Percentiles rank a stretch among this genome's conserved stretches.
Conservation (phyloP, 495 filamentous ascomycete species). For the Letharia columbiana region DNA sequence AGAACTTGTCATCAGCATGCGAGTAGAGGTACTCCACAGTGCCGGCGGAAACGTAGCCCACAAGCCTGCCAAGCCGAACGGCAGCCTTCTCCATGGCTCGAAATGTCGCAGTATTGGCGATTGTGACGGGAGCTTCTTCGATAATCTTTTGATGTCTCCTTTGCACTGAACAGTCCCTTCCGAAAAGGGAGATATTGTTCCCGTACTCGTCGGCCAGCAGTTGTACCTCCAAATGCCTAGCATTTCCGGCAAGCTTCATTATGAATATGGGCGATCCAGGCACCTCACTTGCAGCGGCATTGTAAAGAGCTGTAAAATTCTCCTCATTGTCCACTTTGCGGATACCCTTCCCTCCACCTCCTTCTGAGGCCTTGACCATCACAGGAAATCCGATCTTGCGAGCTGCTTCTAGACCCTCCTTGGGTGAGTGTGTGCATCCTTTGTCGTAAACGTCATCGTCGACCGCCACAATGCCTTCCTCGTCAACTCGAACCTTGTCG, state of each 20-base stretch:
- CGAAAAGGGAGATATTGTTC: slow-evolving; percentile 98
- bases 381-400: slow-evolving; percentile 92
- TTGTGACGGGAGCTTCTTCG: slow-evolving; percentile 95
- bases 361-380: slow-evolving; percentile 99
- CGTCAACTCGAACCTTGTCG: slow-evolving; percentile 66
- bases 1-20: slow-evolving; percentile 96
- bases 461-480: slow-evolving; percentile 85
- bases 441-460: slow-evolving; percentile 76
- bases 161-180: slow-evolving; percentile 97
- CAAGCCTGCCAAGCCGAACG: slow-evolving; percentile 83
- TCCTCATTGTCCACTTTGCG: slow-evolving; percentile 86
- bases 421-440: slow-evolving; percentile 78
- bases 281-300: slow-evolving; percentile 92
- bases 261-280: slow-evolving; percentile 99
- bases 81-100: slow-evolving; percentile 93
- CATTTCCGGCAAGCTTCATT: slow-evolving; percentile 98
- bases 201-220: slow-evolving; percentile 97
- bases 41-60: slow-evolving; percentile 97
- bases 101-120: slow-evolving; percentile 83
- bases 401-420: slow-evolving; percentile 84
- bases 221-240: slow-evolving; percentile 94
- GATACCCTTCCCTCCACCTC: slow-evolving; percentile 98
- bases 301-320: slow-evolving; percentile 76
- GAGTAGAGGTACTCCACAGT: slow-evolving; percentile 99
- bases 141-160: slow-evolving; percentile 99